Evolutionary conservation across 441 rosid species (phyloP).

Genomic region (Populus hybrid): DNA sequence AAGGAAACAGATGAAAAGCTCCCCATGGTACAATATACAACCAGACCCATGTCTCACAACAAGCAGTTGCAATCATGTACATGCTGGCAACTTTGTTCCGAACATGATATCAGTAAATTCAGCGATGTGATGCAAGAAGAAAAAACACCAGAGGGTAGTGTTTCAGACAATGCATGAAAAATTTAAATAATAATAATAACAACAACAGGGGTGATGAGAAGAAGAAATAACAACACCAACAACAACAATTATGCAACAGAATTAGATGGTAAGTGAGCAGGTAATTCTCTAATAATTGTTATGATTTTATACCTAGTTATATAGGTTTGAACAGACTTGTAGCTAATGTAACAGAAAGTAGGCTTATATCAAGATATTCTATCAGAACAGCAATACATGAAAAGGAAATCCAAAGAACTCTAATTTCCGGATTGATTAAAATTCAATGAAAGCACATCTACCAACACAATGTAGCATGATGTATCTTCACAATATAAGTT

Average conservation of each 20-base stretch:
- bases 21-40: background rate
- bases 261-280: background rate
- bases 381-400: background rate
- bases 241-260: background rate
- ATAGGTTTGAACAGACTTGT: background rate
- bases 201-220: too few relatives aligned
- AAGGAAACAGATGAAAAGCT: background rate
- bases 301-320: background rate
- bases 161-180: background rate
- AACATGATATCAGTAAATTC: background rate
- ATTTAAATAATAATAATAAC: background rate
- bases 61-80: background rate
- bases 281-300: background rate
- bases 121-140: background rate
- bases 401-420: background rate
- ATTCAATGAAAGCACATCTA: background rate
- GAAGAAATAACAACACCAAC: background rate
- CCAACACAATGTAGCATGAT: background rate
- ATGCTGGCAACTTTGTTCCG: background rate
- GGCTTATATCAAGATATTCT: background rate
- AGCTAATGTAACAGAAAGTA: background rate
- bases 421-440: background rate
- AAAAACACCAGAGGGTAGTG: background rate
- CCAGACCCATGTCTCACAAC: background rate
- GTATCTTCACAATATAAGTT: background rate